Conservation (phyloP, 371 early-diverging fungal genomes). For the Mucor irregularis region DNA sequence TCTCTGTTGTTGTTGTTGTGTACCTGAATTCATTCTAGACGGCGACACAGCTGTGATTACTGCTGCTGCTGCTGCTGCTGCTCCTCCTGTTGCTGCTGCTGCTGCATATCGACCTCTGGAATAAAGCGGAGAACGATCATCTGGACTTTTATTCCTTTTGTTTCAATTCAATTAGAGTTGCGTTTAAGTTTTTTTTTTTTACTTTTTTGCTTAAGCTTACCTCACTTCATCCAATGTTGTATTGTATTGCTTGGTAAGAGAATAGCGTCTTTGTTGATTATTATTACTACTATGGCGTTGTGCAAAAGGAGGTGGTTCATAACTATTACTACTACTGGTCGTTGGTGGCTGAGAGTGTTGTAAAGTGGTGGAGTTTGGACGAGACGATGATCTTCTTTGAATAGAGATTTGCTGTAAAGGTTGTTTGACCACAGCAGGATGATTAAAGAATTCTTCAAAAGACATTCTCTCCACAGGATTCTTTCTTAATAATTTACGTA, state of each 20-base stretch:
- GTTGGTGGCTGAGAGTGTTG: not conserved
- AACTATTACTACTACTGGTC: slow-evolving; percentile 1
- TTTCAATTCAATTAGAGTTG: not conserved
- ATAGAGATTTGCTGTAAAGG: not conserved
- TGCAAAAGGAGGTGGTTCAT: slow-evolving; percentile 44
- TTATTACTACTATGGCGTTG: not conserved
- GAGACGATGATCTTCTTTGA: not conserved
- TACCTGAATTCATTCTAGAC: slow-evolving; percentile 5
- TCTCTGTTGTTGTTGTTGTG: slow-evolving; percentile 4
- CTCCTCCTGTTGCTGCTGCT: not conserved
- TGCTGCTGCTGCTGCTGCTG: slow-evolving; percentile 1
- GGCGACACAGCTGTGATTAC: slow-evolving; percentile 2
- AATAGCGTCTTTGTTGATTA: slow-evolving; percentile 1
- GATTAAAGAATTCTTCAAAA: slow-evolving; percentile 91
- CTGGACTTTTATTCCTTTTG: slow-evolving; percentile 3
- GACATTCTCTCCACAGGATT: slow-evolving; percentile 85
- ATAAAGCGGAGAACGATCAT: slow-evolving; percentile 16
- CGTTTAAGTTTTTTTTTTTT: too few species aligned
- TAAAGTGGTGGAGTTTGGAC: not conserved
- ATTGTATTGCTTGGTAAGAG: too few species aligned
- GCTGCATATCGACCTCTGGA: slow-evolving; percentile 11
- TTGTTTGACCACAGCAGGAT: slow-evolving; percentile 60
- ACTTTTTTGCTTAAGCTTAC: too few species aligned
- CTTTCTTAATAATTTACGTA: slow-evolving; percentile 78
- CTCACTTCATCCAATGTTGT: not conserved